These are phyloP conservation scores for Fonsecaea erecta DNA, from an alignment of 2,329 filamentous ascomycete genomes.

Conservation along the genomic window DNA sequence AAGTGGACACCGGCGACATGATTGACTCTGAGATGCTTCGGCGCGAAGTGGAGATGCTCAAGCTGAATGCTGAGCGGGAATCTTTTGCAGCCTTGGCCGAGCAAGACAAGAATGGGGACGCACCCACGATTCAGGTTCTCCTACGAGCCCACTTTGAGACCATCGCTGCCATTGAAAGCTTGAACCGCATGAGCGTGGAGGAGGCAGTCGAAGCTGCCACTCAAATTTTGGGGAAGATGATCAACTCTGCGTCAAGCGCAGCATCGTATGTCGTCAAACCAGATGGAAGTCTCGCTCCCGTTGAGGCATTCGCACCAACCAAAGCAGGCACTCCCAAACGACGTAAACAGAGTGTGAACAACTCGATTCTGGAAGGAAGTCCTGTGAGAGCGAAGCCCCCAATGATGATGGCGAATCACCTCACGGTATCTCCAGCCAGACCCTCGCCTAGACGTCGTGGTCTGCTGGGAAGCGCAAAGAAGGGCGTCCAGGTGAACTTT, in stretches of 20 bases:
- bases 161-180: constrained; percentile 78
- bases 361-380: constrained; percentile 49
- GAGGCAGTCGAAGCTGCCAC: constrained; percentile 82
- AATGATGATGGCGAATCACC: constrained; percentile 38
- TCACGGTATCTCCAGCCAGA: constrained; percentile 68
- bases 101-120: constrained; percentile 80
- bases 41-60: constrained; percentile 84
- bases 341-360: constrained; percentile 51
- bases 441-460: constrained; percentile 81
- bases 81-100: constrained; percentile 77
- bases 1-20: constrained; percentile 68
- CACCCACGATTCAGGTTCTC: constrained; percentile 77
- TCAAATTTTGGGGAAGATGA: constrained; percentile 73
- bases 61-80: constrained; percentile 80
- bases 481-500: constrained; percentile 69
- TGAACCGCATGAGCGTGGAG: constrained; percentile 79
- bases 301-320: constrained; percentile 69
- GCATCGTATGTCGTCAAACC: constrained; percentile 87
- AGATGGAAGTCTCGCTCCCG: constrained; percentile 66
- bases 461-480: constrained; percentile 62
- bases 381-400: constrained; percentile 54
- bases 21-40: constrained; percentile 73
- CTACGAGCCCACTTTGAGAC: constrained; percentile 92
- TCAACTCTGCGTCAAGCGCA: constrained; percentile 75
- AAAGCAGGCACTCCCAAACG: constrained; percentile 78